Base-by-base conservation (phyloP, 148 eudicot species). In the Nepenthes gracilis region DNA sequence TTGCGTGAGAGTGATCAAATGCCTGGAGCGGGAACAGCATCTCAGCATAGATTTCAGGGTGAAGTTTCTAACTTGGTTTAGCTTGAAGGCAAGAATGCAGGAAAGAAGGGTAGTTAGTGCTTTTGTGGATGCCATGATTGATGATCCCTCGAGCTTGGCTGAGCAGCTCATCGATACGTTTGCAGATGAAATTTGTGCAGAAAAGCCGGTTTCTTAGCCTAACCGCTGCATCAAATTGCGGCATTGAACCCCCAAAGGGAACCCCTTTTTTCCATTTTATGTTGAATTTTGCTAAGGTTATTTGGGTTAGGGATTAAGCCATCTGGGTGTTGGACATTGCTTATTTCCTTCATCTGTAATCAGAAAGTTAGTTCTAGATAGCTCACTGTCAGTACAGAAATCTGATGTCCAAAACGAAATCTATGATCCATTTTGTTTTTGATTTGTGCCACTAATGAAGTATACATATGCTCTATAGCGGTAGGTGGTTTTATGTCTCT, bases 11-110 rank as follows among this genome's bases (percentile, higher is more conserved):
- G 74, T 78, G 33, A 51, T 85, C 35, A 73, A 79, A 54, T 57
- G 64, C 63, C 66, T 85, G 66, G 87, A 85, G 50, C 64, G 64
- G 15, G 71, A 80, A 4, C 81, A 80, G 15, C 67, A 75, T 69
- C 36, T 85, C 54, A 76, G 64, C 12, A 49, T 64, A 43, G 80
- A 74, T 38, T 85, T 82, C 63, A 72, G 85, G 47, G 78, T 80
- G 69, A 85, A 85, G 74, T 76, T 85, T 60, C 75, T 85, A n/a
- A 80, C 87, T 15, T 85, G 92, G 87, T 85, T 71, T 58, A 82
- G 87, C 73, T 77, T 85, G 76, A 85, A 77, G 61, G 85, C 92
- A 2, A 78, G 78, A 4, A 57, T 47, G 43, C 79, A 76, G 59
- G 81, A 80, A 57, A 71, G 77, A 61, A 75, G 81, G 58, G 80